phyloP scores from a whole-genome alignment of 2,329 filamentous ascomycete species.

The Phaeosphaeria sp. region DNA sequence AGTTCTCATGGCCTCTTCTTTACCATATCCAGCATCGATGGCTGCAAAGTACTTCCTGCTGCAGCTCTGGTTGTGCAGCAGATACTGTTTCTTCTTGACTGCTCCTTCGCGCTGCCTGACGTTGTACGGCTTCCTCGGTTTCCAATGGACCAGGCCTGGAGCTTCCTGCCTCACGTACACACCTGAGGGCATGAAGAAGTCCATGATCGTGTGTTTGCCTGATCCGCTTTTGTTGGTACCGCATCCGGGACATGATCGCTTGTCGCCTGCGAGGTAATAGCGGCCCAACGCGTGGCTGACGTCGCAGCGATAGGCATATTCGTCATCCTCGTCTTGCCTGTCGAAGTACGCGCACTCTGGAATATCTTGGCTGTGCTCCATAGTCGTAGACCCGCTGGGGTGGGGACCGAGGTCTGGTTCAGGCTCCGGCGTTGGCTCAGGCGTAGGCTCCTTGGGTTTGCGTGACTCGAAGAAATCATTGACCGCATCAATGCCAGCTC shows the following conservation, averaged over 20 bases:
- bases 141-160: conserved; percentile 16
- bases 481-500: conserved; percentile 20
- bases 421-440: conserved; percentile 17
- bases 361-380: conserved; percentile 36
- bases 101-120: neutral
- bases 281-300: conserved; percentile 35
- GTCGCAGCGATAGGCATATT: conserved; percentile 37
- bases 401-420: conserved; percentile 29
- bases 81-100: neutral
- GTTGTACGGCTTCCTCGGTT: conserved; percentile 27
- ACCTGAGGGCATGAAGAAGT: conserved; percentile 33
- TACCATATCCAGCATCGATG: conserved; percentile 11
- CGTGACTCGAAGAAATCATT: conserved; percentile 18
- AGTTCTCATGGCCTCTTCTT: conserved; percentile 18
- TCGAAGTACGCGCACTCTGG: conserved; percentile 25
- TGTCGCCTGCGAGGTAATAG: conserved; percentile 38
- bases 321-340: conserved; percentile 11
- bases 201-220: conserved; percentile 25
- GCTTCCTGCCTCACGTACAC: conserved; percentile 27
- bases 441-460: conserved; percentile 13
- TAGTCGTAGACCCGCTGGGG: conserved; percentile 30
- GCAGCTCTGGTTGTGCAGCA: conserved; percentile 30
- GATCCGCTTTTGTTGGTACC: conserved; percentile 17
- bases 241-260: conserved; percentile 30
- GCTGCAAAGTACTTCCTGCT: conserved; percentile 25